Base-by-base conservation (phyloP, 1,139 yeast species). In the Kurtzmaniella natalensis region DNA sequence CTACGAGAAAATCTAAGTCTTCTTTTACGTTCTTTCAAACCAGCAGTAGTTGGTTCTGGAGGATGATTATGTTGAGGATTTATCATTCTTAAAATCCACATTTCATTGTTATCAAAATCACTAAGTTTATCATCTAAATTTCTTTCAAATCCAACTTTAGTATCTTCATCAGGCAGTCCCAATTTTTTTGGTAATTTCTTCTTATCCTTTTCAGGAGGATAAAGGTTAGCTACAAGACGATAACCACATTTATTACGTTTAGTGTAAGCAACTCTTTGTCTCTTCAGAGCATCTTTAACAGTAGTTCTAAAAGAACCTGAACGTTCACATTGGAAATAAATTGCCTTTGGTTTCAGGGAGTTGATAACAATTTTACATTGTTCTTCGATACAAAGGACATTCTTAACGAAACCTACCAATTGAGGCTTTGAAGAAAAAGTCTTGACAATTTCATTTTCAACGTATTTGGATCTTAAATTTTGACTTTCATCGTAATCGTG, bases 191-290 rank as follows among this genome's bases (percentile, higher is more conserved):
- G 41, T n/a, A 24, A 38, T 35, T 53, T 56, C 42, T 55, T 61
- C 53, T 55, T 58, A 26, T 62, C 70, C 51, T 65, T 66, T 31
- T 64, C 71, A 8, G 64, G 60, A 7, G 71, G 70, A 39, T 65
- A 65, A 36, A 69, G 59, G 50, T 70, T 70, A 33, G 76, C 76
- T 13, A 69, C 74, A 41, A 70, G 55, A 36, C 74, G 50, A 52
- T 67, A 70, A 16, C 70, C 72, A 52, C 76, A 70, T 51, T 70
- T 70, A 49, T 63, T 64, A 44, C 76, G 53, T 48, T 70, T 70
- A 39, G 75, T 69, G 52, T 69, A 70, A n/a, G 74, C 76, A 18
- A 69, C 72, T 44, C 76, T 51, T 46, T 70, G 74, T 52, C 76
- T 57, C 52, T 66, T 66, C 30, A 64, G 45, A 10, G 70, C 58